Percentiles rank a stretch among this genome's conserved stretches.
phyloP scores from a whole-genome alignment of 169 alveolate genomes.

The Cryptosporidium tyzzeri region DNA sequence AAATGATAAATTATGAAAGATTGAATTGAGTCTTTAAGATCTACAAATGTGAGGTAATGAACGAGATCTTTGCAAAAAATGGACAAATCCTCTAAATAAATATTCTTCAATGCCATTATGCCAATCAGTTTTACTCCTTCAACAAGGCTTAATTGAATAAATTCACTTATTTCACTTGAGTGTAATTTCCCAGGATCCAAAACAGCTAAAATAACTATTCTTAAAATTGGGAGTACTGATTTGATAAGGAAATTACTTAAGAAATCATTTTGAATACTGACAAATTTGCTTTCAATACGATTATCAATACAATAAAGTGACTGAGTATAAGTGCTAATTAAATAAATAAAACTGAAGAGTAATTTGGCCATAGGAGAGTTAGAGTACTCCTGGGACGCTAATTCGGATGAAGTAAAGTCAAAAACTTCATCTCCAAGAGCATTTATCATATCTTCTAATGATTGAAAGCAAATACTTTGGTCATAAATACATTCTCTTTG shows the following conservation, averaged over 20 bases:
- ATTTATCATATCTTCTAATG: not conserved
- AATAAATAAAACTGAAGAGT: conserved; percentile 9
- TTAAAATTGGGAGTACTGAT: conserved; percentile 26
- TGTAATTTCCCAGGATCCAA: not conserved
- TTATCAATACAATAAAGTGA: not conserved
- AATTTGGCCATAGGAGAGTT: conserved; percentile 14
- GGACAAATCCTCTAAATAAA: conserved; percentile 44
- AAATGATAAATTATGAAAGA: conserved; percentile 1
- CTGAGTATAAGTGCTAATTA: conserved; percentile 18
- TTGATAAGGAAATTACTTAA: conserved; percentile 13
- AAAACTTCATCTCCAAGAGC: conserved; percentile 45
- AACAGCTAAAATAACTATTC: conserved; percentile 17
- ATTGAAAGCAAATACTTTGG: not conserved
- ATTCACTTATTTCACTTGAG: not conserved
- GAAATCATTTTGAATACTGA: not conserved
- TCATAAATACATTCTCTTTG: conserved; percentile 57
- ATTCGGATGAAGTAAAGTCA: conserved; percentile 20
- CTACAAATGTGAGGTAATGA: conserved; percentile 1
- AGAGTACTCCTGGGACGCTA: conserved; percentile 2
- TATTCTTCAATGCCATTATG: conserved; percentile 5
- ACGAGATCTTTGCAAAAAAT: conserved; percentile 32
- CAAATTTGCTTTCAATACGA: not conserved
- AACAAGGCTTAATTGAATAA: conserved; percentile 16
- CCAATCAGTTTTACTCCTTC: conserved; percentile 38
- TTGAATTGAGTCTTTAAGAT: not conserved